Conservation (phyloP, 1,284 basidiomycete species). For the Mycena sp. region DNA sequence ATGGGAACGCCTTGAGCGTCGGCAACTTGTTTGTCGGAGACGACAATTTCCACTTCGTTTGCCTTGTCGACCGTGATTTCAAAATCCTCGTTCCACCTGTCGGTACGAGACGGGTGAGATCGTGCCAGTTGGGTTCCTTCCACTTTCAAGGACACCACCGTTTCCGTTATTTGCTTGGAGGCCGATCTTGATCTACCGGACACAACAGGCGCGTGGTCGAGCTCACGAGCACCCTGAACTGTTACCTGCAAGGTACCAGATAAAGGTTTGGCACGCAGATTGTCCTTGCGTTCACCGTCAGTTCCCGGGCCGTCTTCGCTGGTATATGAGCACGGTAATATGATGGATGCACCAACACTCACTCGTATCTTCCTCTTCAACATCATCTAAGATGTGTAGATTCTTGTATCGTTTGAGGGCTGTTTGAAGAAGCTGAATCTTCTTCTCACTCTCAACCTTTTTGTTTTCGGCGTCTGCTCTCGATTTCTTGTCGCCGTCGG, state of each 20-base stretch:
- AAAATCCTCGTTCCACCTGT: conserved; percentile 98
- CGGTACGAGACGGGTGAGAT: conserved; percentile 92
- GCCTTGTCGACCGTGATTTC: conserved; percentile 98
- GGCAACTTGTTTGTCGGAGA: conserved; percentile 92
- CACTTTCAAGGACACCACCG: conserved; percentile 93
- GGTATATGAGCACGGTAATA: conserved; percentile 15
- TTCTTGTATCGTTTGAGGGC: conserved; percentile 98
- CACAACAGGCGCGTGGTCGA: conserved; percentile 90
- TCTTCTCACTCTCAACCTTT: conserved; percentile 93
- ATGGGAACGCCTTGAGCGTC: conserved; percentile 88
- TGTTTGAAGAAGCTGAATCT: conserved; percentile 92
- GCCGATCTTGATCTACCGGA: conserved; percentile 71
- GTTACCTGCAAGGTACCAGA: conserved; percentile 94
- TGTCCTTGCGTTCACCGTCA: conserved; percentile 91
- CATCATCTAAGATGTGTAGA: conserved; percentile 92
- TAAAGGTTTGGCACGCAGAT: conserved; percentile 89
- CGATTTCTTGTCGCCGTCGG: conserved; percentile 95
- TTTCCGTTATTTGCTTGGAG: conserved; percentile 86
- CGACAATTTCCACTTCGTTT: conserved; percentile 97
- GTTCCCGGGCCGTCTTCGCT: conserved; percentile 58
- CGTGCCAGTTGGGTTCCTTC: conserved; percentile 95
- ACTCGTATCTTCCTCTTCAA: conserved; percentile 69
- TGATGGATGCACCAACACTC: background rate
- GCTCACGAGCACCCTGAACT: conserved; percentile 89
- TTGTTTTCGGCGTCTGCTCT: conserved; percentile 93